phyloP scores from a whole-genome alignment of 1,284 basidiomycete genomes.

The Veloboletus limbatus region DNA sequence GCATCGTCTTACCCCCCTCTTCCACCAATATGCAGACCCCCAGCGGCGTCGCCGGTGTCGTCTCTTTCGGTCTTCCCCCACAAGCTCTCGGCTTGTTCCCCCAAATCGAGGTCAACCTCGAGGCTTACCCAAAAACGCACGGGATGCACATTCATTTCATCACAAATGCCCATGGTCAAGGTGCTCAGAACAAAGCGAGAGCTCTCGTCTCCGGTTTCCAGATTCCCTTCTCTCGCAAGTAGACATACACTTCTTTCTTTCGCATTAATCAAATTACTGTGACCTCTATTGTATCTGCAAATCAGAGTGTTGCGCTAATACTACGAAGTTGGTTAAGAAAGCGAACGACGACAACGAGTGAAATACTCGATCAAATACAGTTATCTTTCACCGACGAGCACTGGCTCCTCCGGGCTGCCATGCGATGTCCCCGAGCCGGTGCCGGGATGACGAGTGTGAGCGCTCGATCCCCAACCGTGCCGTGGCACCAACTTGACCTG shows the following conservation, averaged over 20 bases:
- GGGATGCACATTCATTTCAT: slow-evolving; percentile 93
- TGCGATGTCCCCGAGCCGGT: slow-evolving; percentile 50
- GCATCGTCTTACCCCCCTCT: slow-evolving; percentile 70
- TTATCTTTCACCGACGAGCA: slow-evolving; percentile 20
- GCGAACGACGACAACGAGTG: slow-evolving; percentile 13
- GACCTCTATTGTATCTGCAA: slow-evolving; percentile 26
- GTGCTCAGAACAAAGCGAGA: slow-evolving; percentile 84
- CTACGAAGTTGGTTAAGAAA: slow-evolving; percentile 14
- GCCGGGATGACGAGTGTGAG: slow-evolving; percentile 37
- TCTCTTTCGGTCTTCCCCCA: slow-evolving; percentile 84
- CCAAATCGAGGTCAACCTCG: slow-evolving; percentile 89
- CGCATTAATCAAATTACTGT: slow-evolving; percentile 28
- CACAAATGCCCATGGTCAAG: slow-evolving; percentile 79
- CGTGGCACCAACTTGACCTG: slow-evolving; percentile 7
- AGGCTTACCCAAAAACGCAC: slow-evolving; percentile 78
- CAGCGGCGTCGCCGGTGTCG: slow-evolving; percentile 81
- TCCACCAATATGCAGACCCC: slow-evolving; percentile 64
- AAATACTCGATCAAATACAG: slow-evolving; percentile 7
- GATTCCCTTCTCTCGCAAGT: slow-evolving; percentile 68
- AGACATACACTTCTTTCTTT: too few relatives aligned
- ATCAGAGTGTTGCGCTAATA: slow-evolving; percentile 21
- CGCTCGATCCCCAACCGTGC: slow-evolving; percentile 25
- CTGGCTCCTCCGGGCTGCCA: slow-evolving; percentile 37
- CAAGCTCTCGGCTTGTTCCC: slow-evolving; percentile 91
- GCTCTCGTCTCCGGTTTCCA: slow-evolving; percentile 86